Evolutionary conservation across 2,329 filamentous ascomycete species (phyloP), one percentile per base, ranked within the genome.

Genomic region (Elsinoe necatrix): DNA sequence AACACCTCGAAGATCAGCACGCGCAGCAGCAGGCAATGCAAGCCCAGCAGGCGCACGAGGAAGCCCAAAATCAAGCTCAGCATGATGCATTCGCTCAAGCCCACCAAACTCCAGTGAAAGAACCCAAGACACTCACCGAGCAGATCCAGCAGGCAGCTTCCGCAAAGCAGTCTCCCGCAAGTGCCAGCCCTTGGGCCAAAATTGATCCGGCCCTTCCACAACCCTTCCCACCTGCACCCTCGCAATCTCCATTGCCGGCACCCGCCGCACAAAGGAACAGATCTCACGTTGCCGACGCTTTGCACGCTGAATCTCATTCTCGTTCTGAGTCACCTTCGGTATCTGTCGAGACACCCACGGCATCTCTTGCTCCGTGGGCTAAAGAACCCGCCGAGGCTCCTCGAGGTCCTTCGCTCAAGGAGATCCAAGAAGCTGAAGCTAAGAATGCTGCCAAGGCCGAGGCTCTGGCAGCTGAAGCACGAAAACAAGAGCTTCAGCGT

Each of bases 391-490:
- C 76, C 39, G 85, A 87, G 50, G 73, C 77, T 4, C 83, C 88
- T 39, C 95, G 88, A 71, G 91, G 90, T 0, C 93, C 92, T 1
- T 96, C 91, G 59, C 76, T 98, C 61, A 95, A 90, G 73, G 91
- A 98, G 68, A 98, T 98, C 21, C 93, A 98, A 70, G 92, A 95
- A 70, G 86, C 89, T 3, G 93, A 98, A 70, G 92, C 92, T 34
- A 89, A 87, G 67, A 95, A 93, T 69, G 91, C 91, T 9, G 92
- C 92, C 54, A 88, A 95, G 72, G 85, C 83, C 11, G 92, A 97
- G 67, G 89, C 93, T 66, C 75, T 83, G 55, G 89, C 88, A 14
- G 84, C 85, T 34, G 86, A 88, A 41, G 80, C 86, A 59, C 86
- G 91, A 63, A 88, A 87, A 63, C 37, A 42, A 12, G 84, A 84